phyloP scores from a whole-genome alignment of 345 rosid genomes.

The Fremontodendron californicum region DNA sequence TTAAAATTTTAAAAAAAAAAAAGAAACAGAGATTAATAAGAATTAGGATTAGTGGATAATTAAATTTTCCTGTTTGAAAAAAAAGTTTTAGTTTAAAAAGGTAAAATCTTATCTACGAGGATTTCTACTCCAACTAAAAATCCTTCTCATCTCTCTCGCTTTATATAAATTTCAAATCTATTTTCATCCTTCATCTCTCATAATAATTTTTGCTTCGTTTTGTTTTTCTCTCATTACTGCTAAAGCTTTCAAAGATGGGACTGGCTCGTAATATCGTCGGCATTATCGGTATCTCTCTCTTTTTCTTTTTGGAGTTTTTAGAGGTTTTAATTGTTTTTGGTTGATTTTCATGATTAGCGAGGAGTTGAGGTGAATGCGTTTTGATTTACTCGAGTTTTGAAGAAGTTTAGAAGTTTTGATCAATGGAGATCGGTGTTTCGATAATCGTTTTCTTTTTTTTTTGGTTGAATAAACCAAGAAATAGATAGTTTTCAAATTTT shows the following conservation, averaged over 20 bases:
- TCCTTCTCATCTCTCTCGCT: background rate
- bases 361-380: background rate
- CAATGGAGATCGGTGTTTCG: background rate
- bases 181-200: background rate
- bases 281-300: constrained; percentile 5
- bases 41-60: background rate
- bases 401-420: background rate
- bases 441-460: background rate
- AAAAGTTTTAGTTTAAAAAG: background rate
- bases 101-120: background rate
- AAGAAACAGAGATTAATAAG: background rate
- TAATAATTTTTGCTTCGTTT: too few relatives aligned
- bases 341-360: background rate
- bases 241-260: background rate
- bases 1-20: background rate
- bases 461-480: background rate
- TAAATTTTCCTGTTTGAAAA: background rate
- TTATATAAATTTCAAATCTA: background rate
- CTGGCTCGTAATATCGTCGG: background rate
- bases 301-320: background rate
- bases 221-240: background rate
- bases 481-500: background rate
- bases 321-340: background rate
- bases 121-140: background rate
- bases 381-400: background rate